Base-by-base conservation (phyloP, 2,329 filamentous ascomycete genomes). In the Phoma sp. region DNA sequence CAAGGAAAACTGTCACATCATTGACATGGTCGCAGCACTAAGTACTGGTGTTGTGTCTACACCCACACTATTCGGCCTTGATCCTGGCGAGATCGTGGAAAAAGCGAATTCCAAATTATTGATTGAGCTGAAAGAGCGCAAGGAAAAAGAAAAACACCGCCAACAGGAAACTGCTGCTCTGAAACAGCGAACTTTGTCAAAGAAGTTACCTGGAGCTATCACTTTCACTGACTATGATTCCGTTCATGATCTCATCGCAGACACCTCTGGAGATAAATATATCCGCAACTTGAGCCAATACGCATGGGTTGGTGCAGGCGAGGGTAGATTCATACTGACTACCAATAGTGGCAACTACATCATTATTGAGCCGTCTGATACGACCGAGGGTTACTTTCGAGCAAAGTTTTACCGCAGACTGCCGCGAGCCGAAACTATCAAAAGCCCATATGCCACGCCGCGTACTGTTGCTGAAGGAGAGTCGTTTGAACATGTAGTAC, bases 21-120 rank as follows among this genome's bases (percentile, higher is more conserved):
- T 99, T 67, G 95, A 99, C 74, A 92, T 99, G 86, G 95, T 98
- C 0, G 89, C 93, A 0, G 91, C 87, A 33, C 79, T 98, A 22
- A 86, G 87, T 46, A 89, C 87, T 0, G 95, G 95, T 4, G 90
- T 99, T 46, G 84, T 96, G 2, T 96, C 92, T 0, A 92, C 91
- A 0, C 93, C 95, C 0, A 97, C 95, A 0, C 79, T 99, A 2
- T 97, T 98, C 65, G 95, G 95, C 1, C 85, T 99, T 7, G 90
- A 98, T 70, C 93, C 95, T 1, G 82, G 84, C 25, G 88, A 93
- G 68, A 67, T 97, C 3, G 80, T 98, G 3, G 79, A 89, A 22
- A 81, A 83, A n/a, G 86, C 85, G 4, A 86, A 84, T 8, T 80
- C 85, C 6, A 78, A 84, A 14, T 83, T 88, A 3, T 79, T 96